A percentile compares a stretch with the other conserved stretches of the same genome.
These are phyloP conservation scores for Bolboschoenus planiculmis DNA, from an alignment of 176 grass and related monocot species.

Conservation along the genomic window DNA sequence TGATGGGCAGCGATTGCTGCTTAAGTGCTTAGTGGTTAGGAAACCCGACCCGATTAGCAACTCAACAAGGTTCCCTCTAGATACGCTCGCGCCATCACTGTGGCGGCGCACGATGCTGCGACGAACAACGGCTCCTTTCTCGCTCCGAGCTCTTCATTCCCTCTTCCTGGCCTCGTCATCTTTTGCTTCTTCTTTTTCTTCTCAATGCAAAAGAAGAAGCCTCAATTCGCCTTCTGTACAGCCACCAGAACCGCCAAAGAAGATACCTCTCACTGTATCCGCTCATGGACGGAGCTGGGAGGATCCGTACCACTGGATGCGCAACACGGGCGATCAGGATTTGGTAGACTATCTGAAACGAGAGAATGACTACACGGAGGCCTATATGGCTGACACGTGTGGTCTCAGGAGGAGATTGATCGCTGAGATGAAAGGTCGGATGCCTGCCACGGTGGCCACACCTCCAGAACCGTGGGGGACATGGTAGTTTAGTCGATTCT, in stretches of 20 bases:
- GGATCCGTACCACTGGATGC: conserved; percentile 89
- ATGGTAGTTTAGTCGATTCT: conserved; percentile 33
- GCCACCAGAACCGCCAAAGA: conserved; percentile 49
- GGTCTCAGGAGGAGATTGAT: conserved; percentile 45
- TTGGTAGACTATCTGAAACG: conserved; percentile 42
- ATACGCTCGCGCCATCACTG: not conserved
- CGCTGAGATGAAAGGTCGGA: conserved; percentile 62
- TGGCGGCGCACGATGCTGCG: conserved; percentile 19
- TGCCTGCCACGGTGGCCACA: conserved; percentile 41
- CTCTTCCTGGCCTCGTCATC: conserved; percentile 17
- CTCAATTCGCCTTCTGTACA: conserved; percentile 7
- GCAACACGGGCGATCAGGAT: conserved; percentile 61
- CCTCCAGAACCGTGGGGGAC: conserved; percentile 77
- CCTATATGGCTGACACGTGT: conserved; percentile 48
- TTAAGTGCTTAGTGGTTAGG: no score
- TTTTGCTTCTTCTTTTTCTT: conserved; percentile 15
- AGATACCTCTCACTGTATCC: conserved; percentile 60
- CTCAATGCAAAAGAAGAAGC: conserved; percentile 19
- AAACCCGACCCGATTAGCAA: not conserved
- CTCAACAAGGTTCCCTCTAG: not conserved
- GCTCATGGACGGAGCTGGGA: conserved; percentile 70
- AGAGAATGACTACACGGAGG: conserved; percentile 66
- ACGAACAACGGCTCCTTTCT: not conserved
- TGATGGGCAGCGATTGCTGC: not conserved
- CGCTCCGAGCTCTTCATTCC: not conserved